Evolutionary conservation across 2,329 filamentous ascomycete genomes (phyloP), one percentile per base, ranked within the genome.

Genomic region (Colletotrichum sp.): DNA sequence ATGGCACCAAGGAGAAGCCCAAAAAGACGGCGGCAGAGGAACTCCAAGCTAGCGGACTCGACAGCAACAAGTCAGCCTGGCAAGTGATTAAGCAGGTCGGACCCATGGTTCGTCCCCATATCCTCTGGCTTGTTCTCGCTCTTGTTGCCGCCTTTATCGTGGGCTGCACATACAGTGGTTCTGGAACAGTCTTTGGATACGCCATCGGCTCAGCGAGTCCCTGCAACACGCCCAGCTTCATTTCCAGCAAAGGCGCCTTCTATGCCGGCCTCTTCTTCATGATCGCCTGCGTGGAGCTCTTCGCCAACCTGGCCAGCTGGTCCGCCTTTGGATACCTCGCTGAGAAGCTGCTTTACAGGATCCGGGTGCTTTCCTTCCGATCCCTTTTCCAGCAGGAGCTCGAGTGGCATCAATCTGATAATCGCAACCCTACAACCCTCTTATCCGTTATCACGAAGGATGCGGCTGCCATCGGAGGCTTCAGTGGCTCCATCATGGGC

Each of bases 371-470:
- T 2, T 93, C 92, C 0, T 91, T 95, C 81, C 89, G 92, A 4
- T 91, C 93, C 0, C 84, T 95, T 2, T 89, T 94, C 67, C 87
- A 91, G 75, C 93, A 95, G 82, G 91, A 92, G 77, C 85, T 94
- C 64, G 89, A 93, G 75, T 95, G 93, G 93, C 93, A 95, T 79
- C 91, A 95, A 80, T 92, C 92, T 0, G 88, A 90, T 27, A 89
- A 88, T 6, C 89, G 93, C 29, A 92, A 89, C 2, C 92, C 94
- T 0, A 88, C 91, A 0, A 84, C 88, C 13, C 86, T 96, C 7
- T 86, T 95, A 3, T 92, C 91, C 0, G 90, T 93, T 78, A 93
- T 96, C 77, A 95, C 93, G 5, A 91, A 90, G 61, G 94, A 96
- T 80, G 90, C 92, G 3, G 92, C 91, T 29, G 90, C 92, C 1